Evolutionary conservation across 2,329 filamentous ascomycete genomes (phyloP).

Genomic region (Botrytis elliptica): DNA sequence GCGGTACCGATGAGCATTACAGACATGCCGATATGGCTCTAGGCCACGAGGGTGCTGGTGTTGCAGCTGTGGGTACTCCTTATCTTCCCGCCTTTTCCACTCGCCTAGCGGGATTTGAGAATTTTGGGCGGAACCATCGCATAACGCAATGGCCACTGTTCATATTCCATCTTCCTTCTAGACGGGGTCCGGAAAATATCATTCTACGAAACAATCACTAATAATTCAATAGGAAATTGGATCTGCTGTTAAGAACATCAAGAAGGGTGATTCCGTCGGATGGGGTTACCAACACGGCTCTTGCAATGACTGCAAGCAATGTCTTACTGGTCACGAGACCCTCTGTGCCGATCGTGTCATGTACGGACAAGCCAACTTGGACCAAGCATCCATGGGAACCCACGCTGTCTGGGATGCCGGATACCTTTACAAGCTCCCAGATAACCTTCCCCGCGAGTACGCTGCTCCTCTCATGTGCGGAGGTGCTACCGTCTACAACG

Average conservation of each 20-base stretch:
- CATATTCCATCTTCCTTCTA: conserved; percentile 8
- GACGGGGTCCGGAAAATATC: conserved; percentile 2
- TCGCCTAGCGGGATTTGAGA: conserved; percentile 13
- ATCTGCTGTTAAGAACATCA: conserved; percentile 42
- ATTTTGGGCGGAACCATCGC: neutral
- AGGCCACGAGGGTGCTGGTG: conserved; percentile 52
- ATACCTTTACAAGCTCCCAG: conserved; percentile 44
- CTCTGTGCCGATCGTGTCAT: conserved; percentile 45
- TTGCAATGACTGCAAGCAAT: conserved; percentile 48
- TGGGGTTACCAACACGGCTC: conserved; percentile 47
- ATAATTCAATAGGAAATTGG: conserved; percentile 39
- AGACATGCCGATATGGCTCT: conserved; percentile 42
- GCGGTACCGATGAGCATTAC: conserved; percentile 56
- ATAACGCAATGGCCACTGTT: neutral
- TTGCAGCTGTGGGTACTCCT: conserved; percentile 40
- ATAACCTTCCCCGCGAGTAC: conserved; percentile 41
- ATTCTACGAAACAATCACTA: neutral
- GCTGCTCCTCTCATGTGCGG: conserved; percentile 50
- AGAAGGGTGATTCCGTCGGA: conserved; percentile 48
- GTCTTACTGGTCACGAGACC: conserved; percentile 45
- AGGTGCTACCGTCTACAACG: conserved; percentile 45
- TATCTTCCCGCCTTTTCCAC: neutral
- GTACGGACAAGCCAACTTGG: conserved; percentile 45
- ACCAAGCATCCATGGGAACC: conserved; percentile 49
- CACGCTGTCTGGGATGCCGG: conserved; percentile 43